These are phyloP conservation scores for Microsporum ferrugineum DNA, from an alignment of 2,329 filamentous ascomycete species.

Conservation along the genomic window DNA sequence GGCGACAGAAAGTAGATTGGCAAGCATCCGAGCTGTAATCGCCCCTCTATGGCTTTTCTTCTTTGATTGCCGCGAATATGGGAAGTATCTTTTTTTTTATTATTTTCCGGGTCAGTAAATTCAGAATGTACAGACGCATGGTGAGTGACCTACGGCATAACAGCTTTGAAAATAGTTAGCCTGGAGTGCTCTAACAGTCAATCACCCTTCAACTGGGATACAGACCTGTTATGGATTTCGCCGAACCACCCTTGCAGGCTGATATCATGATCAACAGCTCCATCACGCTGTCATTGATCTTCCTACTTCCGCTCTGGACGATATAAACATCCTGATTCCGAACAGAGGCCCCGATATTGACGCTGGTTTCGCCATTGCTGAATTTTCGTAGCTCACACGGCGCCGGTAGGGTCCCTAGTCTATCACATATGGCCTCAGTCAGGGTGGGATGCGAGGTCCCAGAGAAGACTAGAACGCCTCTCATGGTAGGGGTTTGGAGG, in stretches of 20 bases:
- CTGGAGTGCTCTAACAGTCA: neutral
- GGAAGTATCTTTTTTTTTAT: constrained; percentile 57
- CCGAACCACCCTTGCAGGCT: constrained; percentile 93
- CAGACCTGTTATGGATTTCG: constrained; percentile 89
- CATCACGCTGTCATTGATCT: constrained; percentile 98
- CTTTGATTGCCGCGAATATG: constrained; percentile 98
- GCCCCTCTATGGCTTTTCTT: constrained; percentile 96
- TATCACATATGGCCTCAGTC: constrained; percentile 54
- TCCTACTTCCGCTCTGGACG: constrained; percentile 87
- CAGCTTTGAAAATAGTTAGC: constrained; percentile 26
- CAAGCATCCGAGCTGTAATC: constrained; percentile 93
- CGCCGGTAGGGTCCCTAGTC: constrained; percentile 49
- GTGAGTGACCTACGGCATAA: constrained; percentile 36
- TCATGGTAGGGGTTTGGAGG: constrained; percentile 36
- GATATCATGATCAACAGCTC: constrained; percentile 98
- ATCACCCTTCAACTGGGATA: constrained; percentile 10
- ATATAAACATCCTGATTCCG: constrained; percentile 99
- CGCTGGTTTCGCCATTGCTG: constrained; percentile 58
- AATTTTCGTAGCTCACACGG: constrained; percentile 55
- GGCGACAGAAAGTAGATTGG: constrained; percentile 84
- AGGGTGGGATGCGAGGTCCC: constrained; percentile 54
- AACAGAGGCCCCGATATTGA: constrained; percentile 58
- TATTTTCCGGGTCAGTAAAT: constrained; percentile 26
- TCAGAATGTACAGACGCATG: neutral
- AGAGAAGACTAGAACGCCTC: constrained; percentile 56